Percentiles rank a stretch among this genome's conserved stretches.
These are phyloP conservation scores for Coniferiporia sulphurascens DNA, from an alignment of 1,284 basidiomycete genomes.

Conservation along the genomic window DNA sequence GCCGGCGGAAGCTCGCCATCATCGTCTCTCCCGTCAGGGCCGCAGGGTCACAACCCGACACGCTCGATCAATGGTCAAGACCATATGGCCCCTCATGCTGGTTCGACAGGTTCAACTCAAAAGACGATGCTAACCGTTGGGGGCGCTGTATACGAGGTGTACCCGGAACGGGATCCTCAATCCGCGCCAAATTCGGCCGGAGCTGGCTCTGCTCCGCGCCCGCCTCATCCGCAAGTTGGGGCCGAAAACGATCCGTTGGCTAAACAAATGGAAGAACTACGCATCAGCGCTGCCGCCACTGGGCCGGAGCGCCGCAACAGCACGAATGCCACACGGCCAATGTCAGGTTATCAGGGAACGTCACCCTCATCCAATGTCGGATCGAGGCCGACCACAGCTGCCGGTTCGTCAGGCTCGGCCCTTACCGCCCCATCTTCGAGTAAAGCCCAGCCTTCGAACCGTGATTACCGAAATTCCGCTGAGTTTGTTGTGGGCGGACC, in stretches of 20 bases:
- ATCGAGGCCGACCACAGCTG: constrained; percentile 1
- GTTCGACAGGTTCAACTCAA: constrained; percentile 28
- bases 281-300: constrained; percentile 26
- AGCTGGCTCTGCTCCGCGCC: constrained; percentile 16
- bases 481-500: constrained; percentile 73
- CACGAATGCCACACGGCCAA: constrained; percentile 21
- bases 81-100: neutral
- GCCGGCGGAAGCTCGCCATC: neutral
- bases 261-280: constrained; percentile 59
- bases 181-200: constrained; percentile 1
- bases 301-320: constrained; percentile 28
- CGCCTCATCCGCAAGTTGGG: constrained; percentile 27
- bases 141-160: constrained; percentile 58
- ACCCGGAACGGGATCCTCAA: constrained; percentile 55
- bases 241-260: constrained; percentile 69
- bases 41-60: neutral
- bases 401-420: constrained; percentile 11
- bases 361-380: constrained; percentile 27
- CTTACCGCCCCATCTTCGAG: constrained; percentile 7
- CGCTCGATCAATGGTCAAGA: neutral
- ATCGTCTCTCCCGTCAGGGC: neutral
- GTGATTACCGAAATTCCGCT: constrained; percentile 59
- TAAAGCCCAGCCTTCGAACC: constrained; percentile 17
- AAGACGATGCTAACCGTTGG: constrained; percentile 69
- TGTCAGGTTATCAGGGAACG: constrained; percentile 16